Evolutionary conservation across 768 basidiomycete species (phyloP).

Genomic region (Hygrophorus russula): DNA sequence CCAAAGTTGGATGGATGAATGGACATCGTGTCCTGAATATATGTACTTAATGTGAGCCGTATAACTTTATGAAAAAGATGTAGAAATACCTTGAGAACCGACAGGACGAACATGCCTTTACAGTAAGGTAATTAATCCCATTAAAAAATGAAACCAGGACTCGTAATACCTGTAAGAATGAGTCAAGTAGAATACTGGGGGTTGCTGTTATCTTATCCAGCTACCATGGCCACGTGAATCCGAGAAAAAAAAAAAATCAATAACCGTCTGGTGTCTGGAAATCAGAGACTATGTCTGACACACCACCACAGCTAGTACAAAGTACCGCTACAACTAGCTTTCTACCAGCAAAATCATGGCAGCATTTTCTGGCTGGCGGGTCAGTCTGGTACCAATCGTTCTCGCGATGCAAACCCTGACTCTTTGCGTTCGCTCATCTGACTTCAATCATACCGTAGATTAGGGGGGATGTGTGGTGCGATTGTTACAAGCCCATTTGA

Average conservation of each 20-base stretch:
- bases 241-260: background rate
- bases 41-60: background rate
- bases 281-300: conserved; percentile 8
- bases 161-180: too few relatives aligned
- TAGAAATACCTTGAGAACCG: conserved; percentile 28
- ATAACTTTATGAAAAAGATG: conserved; percentile 6
- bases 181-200: too few relatives aligned
- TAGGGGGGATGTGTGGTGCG: conserved; percentile 97
- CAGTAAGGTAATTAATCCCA: too few relatives aligned
- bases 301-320: conserved; percentile 11
- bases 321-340: conserved; percentile 23
- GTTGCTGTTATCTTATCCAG: too few relatives aligned
- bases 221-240: background rate
- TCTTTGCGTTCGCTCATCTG: conserved; percentile 6
- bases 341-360: conserved; percentile 70
- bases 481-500: conserved; percentile 97
- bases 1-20: conserved; percentile 85
- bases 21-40: conserved; percentile 72
- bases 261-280: too few relatives aligned
- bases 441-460: conserved; percentile 28
- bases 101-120: conserved; percentile 28
- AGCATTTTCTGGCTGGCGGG: conserved; percentile 83
- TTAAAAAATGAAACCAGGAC: too few relatives aligned
- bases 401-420: background rate
- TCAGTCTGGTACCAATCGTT: conserved; percentile 24